These are phyloP conservation scores for Plasmodium falciparum DNA, from an alignment of 169 alveolate genomes.

Conservation along the genomic window DNA sequence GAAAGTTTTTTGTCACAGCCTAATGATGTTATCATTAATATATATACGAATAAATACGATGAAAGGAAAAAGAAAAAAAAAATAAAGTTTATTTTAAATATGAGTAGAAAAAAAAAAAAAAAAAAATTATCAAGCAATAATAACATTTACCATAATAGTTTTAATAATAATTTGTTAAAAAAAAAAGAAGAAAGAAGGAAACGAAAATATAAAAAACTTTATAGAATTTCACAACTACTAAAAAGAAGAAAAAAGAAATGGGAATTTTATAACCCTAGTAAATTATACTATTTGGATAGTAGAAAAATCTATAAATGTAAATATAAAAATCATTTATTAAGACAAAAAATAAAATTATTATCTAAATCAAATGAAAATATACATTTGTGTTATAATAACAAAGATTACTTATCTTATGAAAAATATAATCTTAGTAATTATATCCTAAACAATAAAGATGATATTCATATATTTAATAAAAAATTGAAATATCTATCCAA, in stretches of 20 bases:
- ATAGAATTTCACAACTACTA: conserved; percentile 2
- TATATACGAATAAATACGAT: conserved; percentile 26
- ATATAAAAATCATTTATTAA: conserved; percentile 32
- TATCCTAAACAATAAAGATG: neutral
- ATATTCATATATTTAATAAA: conserved; percentile 1
- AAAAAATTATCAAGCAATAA: conserved; percentile 1
- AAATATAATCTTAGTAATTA: conserved; percentile 5
- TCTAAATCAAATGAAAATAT: conserved; percentile 28
- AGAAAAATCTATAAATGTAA: conserved; percentile 41
- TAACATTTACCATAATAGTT: too few species aligned
- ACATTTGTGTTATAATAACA: conserved; percentile 37
- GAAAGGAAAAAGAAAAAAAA: conserved; percentile 9
- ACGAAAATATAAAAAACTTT: neutral
- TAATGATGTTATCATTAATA: conserved; percentile 34
- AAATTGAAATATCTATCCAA: conserved; percentile 4
- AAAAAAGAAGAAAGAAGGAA: conserved; percentile 9
- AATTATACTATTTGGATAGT: conserved; percentile 29
- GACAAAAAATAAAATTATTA: conserved; percentile 31
- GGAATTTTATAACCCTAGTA: conserved; percentile 39
- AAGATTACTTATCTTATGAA: conserved; percentile 1
- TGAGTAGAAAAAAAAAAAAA: neutral
- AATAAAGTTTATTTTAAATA: neutral
- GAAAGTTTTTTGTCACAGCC: neutral
- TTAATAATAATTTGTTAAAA: neutral
- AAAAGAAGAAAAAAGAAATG: conserved; percentile 1